Base-by-base conservation (phyloP, 768 basidiomycete genomes). In the Chlorophyllum brunneum region DNA sequence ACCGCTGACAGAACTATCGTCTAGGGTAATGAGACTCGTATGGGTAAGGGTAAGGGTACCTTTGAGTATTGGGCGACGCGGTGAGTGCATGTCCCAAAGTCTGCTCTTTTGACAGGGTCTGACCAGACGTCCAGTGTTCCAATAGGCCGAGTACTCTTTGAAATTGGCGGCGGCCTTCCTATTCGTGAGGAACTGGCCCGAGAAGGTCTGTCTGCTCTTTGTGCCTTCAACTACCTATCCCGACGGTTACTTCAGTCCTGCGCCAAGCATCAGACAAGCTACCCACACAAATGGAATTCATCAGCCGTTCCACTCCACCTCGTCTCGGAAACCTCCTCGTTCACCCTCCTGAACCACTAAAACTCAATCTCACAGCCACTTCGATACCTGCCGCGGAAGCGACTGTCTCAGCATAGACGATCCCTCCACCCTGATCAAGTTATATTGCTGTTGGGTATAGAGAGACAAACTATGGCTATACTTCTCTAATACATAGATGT, bases 31-130 rank as follows among this genome's bases (percentile, higher is more conserved):
- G 95, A 98, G 69, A 95, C 93, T 4, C 88, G 97, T 78, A 98
- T 98, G 97, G 97, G 97, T 45, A 98, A 98, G 71, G 97, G 97
- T 54, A 99, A 99, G 68, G 97, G 97, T 40, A 82, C 88, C 0
- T 98, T 98, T 61, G 97, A 98, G 64, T 98, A 79, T 66, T 99
- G 97, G 97, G 92, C 95, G 23, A 91, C 88, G 54, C 82, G 92
- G 91, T 92, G 60, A 49, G 82, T 29, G n/a, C 30, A 47, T 6
- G 34, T 18, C n/a, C 18, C 18, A 34, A 23, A 27, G 42, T 45
- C 15, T n/a, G n/a, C n/a, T n/a, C n/a, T n/a, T n/a, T n/a, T n/a
- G 52, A 18, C 31, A 44, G 51, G 5, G 15, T 41, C 18, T 46
- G 23, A 55, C 31, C 24, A 33, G 11, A 23, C n/a, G 13, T 29